These are phyloP conservation scores for Colletotrichum sp. DNA, from an alignment of 2,329 filamentous ascomycete species.

Conservation along the genomic window DNA sequence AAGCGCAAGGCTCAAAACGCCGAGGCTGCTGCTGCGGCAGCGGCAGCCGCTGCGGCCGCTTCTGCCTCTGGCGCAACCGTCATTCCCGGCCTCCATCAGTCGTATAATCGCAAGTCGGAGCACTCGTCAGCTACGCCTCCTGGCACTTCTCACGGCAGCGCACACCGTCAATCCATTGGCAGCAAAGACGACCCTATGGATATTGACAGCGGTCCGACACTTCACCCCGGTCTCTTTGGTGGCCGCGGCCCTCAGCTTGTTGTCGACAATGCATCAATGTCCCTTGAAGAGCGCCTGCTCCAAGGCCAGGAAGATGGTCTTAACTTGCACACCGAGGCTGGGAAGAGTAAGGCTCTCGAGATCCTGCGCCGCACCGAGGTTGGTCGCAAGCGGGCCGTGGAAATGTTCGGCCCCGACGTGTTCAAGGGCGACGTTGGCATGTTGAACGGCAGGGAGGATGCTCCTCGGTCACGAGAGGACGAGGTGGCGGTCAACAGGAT, in stretches of 20 bases:
- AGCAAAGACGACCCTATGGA: slow-evolving; percentile 43
- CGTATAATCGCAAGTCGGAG: slow-evolving; percentile 15
- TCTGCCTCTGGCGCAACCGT: slow-evolving; percentile 14
- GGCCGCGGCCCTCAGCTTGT: slow-evolving; percentile 47
- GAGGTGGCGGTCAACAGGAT: slow-evolving; percentile 57
- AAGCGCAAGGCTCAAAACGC: slow-evolving; percentile 74
- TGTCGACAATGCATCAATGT: slow-evolving; percentile 42
- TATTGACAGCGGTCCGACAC: slow-evolving; percentile 35
- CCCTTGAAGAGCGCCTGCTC: slow-evolving; percentile 57
- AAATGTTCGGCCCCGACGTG: slow-evolving; percentile 55
- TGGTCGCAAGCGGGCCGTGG: slow-evolving; percentile 55
- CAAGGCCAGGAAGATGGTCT: slow-evolving; percentile 51
- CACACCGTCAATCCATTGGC: slow-evolving; percentile 4
- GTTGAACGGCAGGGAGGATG: slow-evolving; percentile 20
- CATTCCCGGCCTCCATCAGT: background rate
- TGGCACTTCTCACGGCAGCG: slow-evolving; percentile 28
- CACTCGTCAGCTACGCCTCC: slow-evolving; percentile 22
- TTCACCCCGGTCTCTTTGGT: slow-evolving; percentile 51
- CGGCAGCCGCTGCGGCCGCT: slow-evolving; percentile 24
- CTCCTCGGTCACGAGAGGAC: slow-evolving; percentile 38
- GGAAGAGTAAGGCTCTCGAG: slow-evolving; percentile 57
- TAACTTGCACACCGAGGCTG: slow-evolving; percentile 48
- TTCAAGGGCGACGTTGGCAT: slow-evolving; percentile 40
- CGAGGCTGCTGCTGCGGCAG: slow-evolving; percentile 51
- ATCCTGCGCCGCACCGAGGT: slow-evolving; percentile 55